Evolutionary conservation across 495 filamentous ascomycete species (phyloP).

Genomic region (Penicillium canariense): DNA sequence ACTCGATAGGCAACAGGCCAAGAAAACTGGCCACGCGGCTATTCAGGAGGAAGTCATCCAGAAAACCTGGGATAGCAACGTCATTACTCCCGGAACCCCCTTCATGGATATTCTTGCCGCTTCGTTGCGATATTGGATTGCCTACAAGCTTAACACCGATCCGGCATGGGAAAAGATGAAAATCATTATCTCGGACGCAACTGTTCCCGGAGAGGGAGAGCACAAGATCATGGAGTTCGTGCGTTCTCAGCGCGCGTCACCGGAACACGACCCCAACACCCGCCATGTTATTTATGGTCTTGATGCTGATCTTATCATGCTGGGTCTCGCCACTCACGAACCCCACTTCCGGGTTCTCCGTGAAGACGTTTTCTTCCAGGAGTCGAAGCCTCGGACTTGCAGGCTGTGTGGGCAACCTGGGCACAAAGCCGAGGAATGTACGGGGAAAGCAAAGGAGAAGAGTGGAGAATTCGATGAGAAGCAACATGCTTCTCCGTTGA

Average conservation of each 20-base stretch:
- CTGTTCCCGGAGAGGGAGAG: slow-evolving; percentile 95
- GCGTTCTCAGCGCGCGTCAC: slow-evolving; percentile 83
- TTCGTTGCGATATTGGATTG: slow-evolving; percentile 92
- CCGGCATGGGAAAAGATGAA: slow-evolving; percentile 94
- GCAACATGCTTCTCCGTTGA: slow-evolving; percentile 61
- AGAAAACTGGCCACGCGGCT: slow-evolving; percentile 52
- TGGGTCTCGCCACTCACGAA: slow-evolving; percentile 95
- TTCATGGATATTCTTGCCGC: slow-evolving; percentile 97
- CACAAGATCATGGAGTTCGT: slow-evolving; percentile 99
- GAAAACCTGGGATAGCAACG: slow-evolving; percentile 96
- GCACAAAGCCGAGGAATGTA: slow-evolving; percentile 81
- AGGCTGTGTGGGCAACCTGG: slow-evolving; percentile 86
- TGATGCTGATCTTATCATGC: slow-evolving; percentile 97
- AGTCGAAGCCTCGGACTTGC: slow-evolving; percentile 76
- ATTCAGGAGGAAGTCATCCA: slow-evolving; percentile 65
- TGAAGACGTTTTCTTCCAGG: slow-evolving; percentile 94
- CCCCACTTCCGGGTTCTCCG: slow-evolving; percentile 95
- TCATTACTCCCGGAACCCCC: slow-evolving; percentile 95
- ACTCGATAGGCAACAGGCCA: slow-evolving; percentile 66
- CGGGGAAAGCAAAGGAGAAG: slow-evolving; percentile 79
- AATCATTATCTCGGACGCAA: slow-evolving; percentile 97
- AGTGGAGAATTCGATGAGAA: slow-evolving; percentile 85
- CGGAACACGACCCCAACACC: slow-evolving; percentile 94
- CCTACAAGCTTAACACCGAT: slow-evolving; percentile 96
- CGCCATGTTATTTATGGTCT: slow-evolving; percentile 93